Conservation (phyloP, 805 yeast genomes). For the Lipomyces japonicus region DNA sequence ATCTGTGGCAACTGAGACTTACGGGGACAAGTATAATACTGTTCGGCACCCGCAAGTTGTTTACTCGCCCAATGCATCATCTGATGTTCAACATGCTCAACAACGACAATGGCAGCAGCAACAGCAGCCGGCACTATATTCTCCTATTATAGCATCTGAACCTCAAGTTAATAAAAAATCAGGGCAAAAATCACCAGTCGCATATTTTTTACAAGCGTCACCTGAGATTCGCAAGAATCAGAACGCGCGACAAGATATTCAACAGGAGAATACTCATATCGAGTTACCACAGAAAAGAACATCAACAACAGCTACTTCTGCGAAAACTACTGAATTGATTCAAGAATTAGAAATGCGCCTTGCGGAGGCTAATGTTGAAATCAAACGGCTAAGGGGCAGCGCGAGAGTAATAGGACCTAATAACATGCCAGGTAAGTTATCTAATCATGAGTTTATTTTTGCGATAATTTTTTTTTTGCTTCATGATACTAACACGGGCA, state of each 20-base stretch:
- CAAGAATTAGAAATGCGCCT: slow-evolving; percentile 14
- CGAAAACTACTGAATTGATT: slow-evolving; percentile 3
- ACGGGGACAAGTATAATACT: no score
- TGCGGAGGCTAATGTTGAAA: slow-evolving; percentile 10
- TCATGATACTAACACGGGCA: not conserved
- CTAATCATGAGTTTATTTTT: not conserved
- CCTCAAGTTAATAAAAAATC: no score
- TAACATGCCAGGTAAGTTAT: slow-evolving; percentile 21
- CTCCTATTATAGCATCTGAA: no score
- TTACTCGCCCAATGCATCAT: no score
- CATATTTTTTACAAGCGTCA: not conserved
- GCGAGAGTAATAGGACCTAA: slow-evolving; percentile 20
- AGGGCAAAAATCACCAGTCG: not conserved
- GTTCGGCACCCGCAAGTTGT: no score
- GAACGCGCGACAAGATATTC: not conserved
- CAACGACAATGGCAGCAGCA: no score
- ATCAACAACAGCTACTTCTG: not conserved
- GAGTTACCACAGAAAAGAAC: not conserved
- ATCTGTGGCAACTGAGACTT: no score
- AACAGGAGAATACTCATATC: not conserved
- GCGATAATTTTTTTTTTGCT: no score
- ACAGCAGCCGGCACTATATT: no score
- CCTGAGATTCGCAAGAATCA: not conserved
- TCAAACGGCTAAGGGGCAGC: slow-evolving; percentile 10
- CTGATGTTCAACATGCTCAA: no score